Evolutionary conservation across 495 filamentous ascomycete species (phyloP), one percentile per base, ranked within the genome.

Genomic region (Thozetella sp.): DNA sequence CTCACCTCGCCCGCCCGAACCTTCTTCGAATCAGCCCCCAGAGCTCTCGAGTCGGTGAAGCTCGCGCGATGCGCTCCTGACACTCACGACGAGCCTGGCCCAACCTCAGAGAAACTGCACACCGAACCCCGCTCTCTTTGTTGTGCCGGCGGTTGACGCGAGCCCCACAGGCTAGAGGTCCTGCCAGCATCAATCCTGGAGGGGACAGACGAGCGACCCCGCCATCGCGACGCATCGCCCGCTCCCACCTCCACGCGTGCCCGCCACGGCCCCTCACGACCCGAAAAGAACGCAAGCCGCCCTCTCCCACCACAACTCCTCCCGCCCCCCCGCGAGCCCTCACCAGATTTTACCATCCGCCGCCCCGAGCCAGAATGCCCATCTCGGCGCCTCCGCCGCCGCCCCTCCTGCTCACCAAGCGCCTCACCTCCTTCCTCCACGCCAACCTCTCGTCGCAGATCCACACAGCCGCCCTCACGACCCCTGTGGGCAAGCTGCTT

Each of bases 401-500:
- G 24, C 75, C 79, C 20, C 71, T 82, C 54, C 75, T 82, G 55
- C 73, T 82, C 50, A 76, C 72, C 22, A 79, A 80, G 61, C 73
- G 76, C 30, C 73, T 82, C 30, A 77, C 76, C 25, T 60, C 76
- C 27, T 82, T 82, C 67, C 75, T 82, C n/a, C 72, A 67, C 63
- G 71, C 73, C 26, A 78, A 80, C 65, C 74, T 76, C n/a, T 73
- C 72, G 2, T 55, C 75, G 25, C 69, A 71, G 51, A 63, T 81
- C 48, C 72, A 72, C 60, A 73, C 72, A 2, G 70, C 71, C 23
- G 74, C 74, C 48, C 71, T 82, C 45, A 78, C 76, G 26, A 80
- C 78, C 6, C 72, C 73, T 15, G 70, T 69, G n/a, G 79, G 79
- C 57, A 76, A 76, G 56, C 75, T 82, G 54, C 76, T 82, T 65